These are phyloP conservation scores for Dactylellina leptospora DNA, from an alignment of 2,329 filamentous ascomycete species.

Conservation along the genomic window DNA sequence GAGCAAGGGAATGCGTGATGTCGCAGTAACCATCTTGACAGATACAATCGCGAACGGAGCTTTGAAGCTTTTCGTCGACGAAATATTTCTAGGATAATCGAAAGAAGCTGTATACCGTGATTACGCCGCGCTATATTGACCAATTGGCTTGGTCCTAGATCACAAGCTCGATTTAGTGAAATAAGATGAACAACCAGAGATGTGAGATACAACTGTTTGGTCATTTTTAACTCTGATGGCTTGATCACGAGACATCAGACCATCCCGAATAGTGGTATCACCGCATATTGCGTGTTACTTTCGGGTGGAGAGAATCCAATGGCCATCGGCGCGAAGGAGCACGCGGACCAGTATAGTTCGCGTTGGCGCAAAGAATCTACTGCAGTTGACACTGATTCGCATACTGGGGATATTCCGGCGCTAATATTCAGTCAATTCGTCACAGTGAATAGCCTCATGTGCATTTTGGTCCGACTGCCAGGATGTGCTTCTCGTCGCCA, in stretches of 20 bases:
- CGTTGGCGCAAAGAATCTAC: slow-evolving; percentile 9
- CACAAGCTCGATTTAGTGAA: neutral
- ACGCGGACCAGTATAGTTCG: slow-evolving; percentile 9
- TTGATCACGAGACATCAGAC: slow-evolving; percentile 15
- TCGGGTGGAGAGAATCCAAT: slow-evolving; percentile 13
- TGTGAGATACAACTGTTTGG: neutral
- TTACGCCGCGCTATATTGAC: neutral
- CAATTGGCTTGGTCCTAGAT: neutral
- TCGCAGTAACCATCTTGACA: slow-evolving; percentile 20
- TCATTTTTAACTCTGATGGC: slow-evolving; percentile 13
- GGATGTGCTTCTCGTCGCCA: too few relatives aligned
- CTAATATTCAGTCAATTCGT: too few relatives aligned
- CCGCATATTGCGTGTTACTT: slow-evolving; percentile 5
- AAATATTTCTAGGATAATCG: neutral
- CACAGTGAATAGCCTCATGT: too few relatives aligned
- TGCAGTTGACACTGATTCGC: neutral
- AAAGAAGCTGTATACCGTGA: neutral
- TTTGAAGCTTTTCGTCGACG: neutral
- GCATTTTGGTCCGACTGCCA: too few relatives aligned
- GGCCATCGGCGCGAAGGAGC: slow-evolving; percentile 25
- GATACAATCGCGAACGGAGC: neutral
- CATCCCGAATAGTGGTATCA: slow-evolving; percentile 20
- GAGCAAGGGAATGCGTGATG: slow-evolving; percentile 26
- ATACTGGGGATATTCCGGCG: slow-evolving; percentile 38
- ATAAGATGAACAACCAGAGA: neutral